Base-by-base conservation (phyloP, 2,329 filamentous ascomycete genomes). In the Lachnellula suecica region DNA sequence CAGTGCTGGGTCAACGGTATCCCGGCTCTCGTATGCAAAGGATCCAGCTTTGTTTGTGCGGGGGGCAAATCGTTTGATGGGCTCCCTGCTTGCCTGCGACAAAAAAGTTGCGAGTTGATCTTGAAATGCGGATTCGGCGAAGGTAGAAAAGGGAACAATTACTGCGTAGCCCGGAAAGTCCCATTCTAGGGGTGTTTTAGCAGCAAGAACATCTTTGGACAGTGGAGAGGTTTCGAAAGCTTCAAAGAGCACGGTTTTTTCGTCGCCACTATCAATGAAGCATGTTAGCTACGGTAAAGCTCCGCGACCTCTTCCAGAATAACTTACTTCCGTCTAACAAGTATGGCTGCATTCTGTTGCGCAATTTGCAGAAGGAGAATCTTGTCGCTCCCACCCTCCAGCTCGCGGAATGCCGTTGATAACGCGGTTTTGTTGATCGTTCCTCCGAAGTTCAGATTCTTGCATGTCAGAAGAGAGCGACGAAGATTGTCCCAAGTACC, bases 151-250 rank as follows among this genome's bases (percentile, higher is more conserved):
- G 0, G 81, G 69, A 2, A 86, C 61, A 0, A 72, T 69, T 0
- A 79, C 77, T 0, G 79, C 74, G 15, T 66, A 68, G 0, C 78
- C 81, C 0, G 85, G 85, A 56, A 88, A 88, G 17, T 78, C 72
- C 75, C 83, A 84, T 51, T 71, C 61, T 0, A 88, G 65, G 2
- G 82, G 76, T 23, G 72, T 73, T 19, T 78, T 66, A 0, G 79
- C 67, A 0, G 74, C 72, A 2, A 86, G 70, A 1, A 85, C 78
- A 13, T 74, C 67, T 40, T 79, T 71, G 1, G 78, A 79, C 0
- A 63, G 62, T 0, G 85, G 71, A 0, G 83, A 84, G 0, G 78
- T 72, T 62, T 88, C 84, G 50, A 87, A 87, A 0, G 73, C 73
- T 63, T 88, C 84, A 43, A 86, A 79, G 51, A 82, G 17, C 59